These are phyloP conservation scores for Canariomyces notabilis DNA, from an alignment of 2,329 filamentous ascomycete species.

Conservation along the genomic window DNA sequence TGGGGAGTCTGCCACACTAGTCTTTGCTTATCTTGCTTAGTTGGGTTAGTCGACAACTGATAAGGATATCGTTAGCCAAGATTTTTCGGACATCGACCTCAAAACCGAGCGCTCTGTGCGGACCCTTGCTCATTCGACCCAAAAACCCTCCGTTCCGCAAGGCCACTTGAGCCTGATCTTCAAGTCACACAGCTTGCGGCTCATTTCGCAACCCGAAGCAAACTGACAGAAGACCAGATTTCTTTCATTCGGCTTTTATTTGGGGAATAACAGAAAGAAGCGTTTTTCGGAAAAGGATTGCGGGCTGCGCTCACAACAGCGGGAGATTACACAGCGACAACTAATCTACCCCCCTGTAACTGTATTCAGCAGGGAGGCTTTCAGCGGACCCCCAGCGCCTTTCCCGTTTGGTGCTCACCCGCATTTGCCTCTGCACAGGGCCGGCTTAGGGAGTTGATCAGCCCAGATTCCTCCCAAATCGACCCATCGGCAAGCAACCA, in stretches of 20 bases:
- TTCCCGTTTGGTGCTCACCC: slow-evolving; percentile 20
- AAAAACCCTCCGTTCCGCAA: background rate
- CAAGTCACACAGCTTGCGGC: slow-evolving; percentile 6
- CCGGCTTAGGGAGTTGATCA: slow-evolving; percentile 19
- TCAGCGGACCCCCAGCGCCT: slow-evolving; percentile 11
- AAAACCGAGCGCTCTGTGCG: background rate
- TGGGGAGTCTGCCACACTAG: background rate
- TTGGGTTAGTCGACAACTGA: background rate
- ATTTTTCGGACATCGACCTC: no score
- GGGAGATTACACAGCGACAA: no score
- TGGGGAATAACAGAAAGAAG: no score
- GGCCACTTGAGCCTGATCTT: background rate
- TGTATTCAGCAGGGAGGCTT: background rate
- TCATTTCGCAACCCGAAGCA: no score
- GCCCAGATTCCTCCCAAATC: slow-evolving; percentile 26
- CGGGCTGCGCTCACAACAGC: no score
- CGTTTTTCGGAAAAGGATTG: no score
- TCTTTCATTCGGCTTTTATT: background rate
- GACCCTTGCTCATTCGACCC: background rate
- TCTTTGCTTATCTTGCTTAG: background rate
- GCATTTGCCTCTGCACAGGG: slow-evolving; percentile 14
- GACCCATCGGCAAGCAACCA: slow-evolving; percentile 23
- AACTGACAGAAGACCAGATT: no score
- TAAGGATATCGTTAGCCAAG: background rate
- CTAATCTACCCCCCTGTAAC: background rate